Evolutionary conservation across 495 filamentous ascomycete genomes (phyloP), one percentile per base, ranked within the genome.

Genomic region (Aspergillus avenaceus): DNA sequence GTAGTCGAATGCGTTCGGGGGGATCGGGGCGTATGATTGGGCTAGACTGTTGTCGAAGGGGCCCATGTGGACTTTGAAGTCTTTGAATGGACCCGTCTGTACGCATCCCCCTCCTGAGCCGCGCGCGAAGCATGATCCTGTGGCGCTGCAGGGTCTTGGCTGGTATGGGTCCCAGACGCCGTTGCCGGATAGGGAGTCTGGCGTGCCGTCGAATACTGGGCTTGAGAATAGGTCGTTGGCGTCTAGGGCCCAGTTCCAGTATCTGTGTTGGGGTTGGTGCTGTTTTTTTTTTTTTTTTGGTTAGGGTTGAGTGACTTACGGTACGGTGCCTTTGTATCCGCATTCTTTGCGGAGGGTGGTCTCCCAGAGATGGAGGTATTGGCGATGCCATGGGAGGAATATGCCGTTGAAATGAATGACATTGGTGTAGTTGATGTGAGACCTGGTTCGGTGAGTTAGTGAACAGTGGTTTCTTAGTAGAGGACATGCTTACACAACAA

Each of bases 301-400:
- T 8, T 16, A 29, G 34, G 32, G 38, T n/a, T 41, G 6, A 26
- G 25, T 14, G 12, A 42, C 59, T 37, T 24, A 66, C 56, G 64
- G 64, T 1, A 80, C 75, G 45, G 65, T 66, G 11, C 81, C 84
- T 0, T 50, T 73, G 54, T 86, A 88, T 22, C 81, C 81, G 55
- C 86, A 90, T 57, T 90, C 85, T 4, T 83, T 74, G 8, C 72
- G 69, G 13, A 90, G 69, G 3, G 84, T 80, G 48, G 74, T 73
- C 60, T 89, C 85, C 63, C 77, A 87, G 2, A 73, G 62, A 47
- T 69, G 74, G 21, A 78, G 61, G 54, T 82, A 86, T 47, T 81
- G 82, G 16, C 86, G 74, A 54, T 91, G 85, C 83, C 84, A 88
- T 0, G 78, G 64, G 22, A 86, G 66, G 63, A 89, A 85, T 49